Evolutionary conservation across 495 filamentous ascomycete species (phyloP).

Genomic region (Podospora conica): DNA sequence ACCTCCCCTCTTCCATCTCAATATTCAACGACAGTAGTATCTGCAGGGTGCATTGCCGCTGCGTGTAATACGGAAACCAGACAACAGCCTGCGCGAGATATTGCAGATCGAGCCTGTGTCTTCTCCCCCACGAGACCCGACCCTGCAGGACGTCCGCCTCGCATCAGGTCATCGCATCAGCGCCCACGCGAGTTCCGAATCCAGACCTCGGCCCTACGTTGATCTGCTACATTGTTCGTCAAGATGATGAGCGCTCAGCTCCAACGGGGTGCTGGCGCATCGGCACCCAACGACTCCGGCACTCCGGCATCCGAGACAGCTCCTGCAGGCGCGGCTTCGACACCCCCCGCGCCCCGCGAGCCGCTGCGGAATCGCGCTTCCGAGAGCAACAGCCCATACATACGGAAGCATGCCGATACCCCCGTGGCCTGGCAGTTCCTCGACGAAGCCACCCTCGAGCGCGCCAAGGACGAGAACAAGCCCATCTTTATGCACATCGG

Average conservation of each 20-base stretch:
- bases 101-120: not conserved
- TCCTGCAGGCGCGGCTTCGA: not conserved
- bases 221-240: not conserved
- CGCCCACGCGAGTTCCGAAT: too few species aligned
- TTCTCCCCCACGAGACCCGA: not conserved
- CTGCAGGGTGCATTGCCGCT: not conserved
- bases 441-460: conserved; percentile 65
- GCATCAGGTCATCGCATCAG: not conserved
- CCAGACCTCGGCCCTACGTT: too few species aligned
- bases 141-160: not conserved
- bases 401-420: conserved; percentile 75
- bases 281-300: conserved; percentile 4
- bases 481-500: conserved; percentile 93
- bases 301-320: not conserved
- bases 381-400: conserved; percentile 77
- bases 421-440: conserved; percentile 92
- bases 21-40: not conserved
- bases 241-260: conserved; percentile 27
- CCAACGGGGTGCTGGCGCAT: conserved; percentile 16
- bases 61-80: not conserved
- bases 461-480: conserved; percentile 74
- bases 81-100: not conserved
- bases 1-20: not conserved
- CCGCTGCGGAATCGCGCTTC: conserved; percentile 60
- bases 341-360: not conserved